These are phyloP conservation scores for Nigrograna mackinnonii DNA, from an alignment of 2,329 filamentous ascomycete genomes.

Conservation along the genomic window DNA sequence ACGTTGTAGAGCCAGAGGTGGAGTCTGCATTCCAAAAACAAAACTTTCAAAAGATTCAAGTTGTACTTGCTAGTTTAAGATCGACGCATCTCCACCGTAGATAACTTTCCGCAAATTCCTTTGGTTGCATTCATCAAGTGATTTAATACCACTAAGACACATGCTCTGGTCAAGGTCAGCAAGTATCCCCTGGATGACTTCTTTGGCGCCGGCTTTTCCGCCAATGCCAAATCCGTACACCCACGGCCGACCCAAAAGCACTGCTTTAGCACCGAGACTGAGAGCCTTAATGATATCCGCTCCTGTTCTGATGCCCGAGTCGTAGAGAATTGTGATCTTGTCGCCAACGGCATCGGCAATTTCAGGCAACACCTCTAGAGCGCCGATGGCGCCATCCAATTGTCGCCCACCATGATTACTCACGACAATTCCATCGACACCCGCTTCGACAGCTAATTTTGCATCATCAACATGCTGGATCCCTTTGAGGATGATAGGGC, in stretches of 20 bases:
- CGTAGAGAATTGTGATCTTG: slow-evolving; percentile 49
- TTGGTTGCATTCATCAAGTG: too few species aligned
- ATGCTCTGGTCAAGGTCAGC: too few species aligned
- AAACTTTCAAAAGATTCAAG: too few species aligned
- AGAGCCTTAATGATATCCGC: slow-evolving; percentile 57
- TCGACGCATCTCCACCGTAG: too few species aligned
- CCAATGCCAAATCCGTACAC: too few species aligned
- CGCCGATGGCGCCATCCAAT: slow-evolving; percentile 55
- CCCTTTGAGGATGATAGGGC: not conserved
- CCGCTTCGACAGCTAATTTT: slow-evolving; percentile 46
- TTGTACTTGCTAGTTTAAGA: too few species aligned
- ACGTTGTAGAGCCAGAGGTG: too few species aligned
- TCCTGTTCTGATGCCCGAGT: slow-evolving; percentile 55
- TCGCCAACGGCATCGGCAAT: slow-evolving; percentile 52
- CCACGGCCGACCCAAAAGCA: slow-evolving; percentile 61
- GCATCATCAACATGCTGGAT: slow-evolving; percentile 53
- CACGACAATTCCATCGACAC: slow-evolving; percentile 55
- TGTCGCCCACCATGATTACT: slow-evolving; percentile 58
- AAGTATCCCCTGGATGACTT: too few species aligned
- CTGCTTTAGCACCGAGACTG: slow-evolving; percentile 59
- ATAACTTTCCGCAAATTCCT: too few species aligned
- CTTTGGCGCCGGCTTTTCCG: too few species aligned
- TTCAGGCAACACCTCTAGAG: slow-evolving; percentile 59
- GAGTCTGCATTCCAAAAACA: too few species aligned
- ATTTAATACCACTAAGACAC: too few species aligned